These are phyloP conservation scores for Fusarium sp. DNA, from an alignment of 2,329 filamentous ascomycete genomes.

Conservation along the genomic window DNA sequence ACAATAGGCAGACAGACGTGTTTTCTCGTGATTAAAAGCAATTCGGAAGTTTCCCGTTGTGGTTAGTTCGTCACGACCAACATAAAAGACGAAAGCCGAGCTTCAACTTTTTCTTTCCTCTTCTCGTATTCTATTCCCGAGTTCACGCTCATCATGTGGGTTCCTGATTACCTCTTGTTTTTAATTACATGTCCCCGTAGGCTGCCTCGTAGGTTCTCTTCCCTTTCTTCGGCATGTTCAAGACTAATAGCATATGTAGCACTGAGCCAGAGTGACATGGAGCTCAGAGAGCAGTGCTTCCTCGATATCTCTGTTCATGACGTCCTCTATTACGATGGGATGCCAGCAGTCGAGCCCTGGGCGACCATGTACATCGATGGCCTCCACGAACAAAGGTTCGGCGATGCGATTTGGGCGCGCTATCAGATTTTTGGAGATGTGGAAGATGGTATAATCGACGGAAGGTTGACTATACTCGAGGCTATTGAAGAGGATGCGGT, in stretches of 20 bases:
- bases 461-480: neutral
- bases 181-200: neutral
- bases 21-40: neutral
- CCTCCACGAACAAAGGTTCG: neutral
- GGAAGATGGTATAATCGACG: neutral
- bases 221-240: neutral
- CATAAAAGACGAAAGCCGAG: neutral
- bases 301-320: neutral
- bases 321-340: conserved; percentile 30
- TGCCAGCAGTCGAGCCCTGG: conserved; percentile 45
- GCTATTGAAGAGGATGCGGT: conserved; percentile 1
- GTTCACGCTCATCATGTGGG: neutral
- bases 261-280: neutral
- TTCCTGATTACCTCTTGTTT: neutral
- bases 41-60: neutral
- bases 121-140: neutral
- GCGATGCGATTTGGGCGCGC: conserved; percentile 7
- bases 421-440: conserved; percentile 3
- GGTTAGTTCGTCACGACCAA: neutral
- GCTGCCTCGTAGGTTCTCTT: neutral
- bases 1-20: neutral
- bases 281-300: conserved; percentile 1
- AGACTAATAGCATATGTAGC: neutral
- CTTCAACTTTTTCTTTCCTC: neutral
- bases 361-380: conserved; percentile 26